Percentiles rank a stretch among this genome's conserved stretches.
phyloP scores from a whole-genome alignment of 305 asterid species.

The Coffea humblotiana region DNA sequence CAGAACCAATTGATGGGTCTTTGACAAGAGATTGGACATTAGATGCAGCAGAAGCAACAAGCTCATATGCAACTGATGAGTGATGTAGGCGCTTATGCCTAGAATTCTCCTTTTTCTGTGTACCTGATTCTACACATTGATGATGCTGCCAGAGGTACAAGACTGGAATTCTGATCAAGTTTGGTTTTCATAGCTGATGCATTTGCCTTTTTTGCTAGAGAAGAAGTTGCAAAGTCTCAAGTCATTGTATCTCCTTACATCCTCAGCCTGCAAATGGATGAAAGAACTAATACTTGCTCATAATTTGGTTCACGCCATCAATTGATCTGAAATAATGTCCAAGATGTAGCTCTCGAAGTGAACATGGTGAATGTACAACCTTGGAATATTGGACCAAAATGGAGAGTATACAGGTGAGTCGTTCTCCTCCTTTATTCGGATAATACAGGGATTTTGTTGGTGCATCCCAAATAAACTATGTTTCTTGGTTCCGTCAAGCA shows the following conservation, averaged over 20 bases:
- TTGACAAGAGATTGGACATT: slow-evolving; percentile 57
- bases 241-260: slow-evolving; percentile 61
- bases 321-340: neutral
- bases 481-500: neutral
- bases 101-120: slow-evolving; percentile 14
- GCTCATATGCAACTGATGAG: slow-evolving; percentile 61
- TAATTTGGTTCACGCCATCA: no score
- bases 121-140: neutral
- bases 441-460: neutral
- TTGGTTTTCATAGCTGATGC: slow-evolving; percentile 46
- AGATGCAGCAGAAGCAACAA: slow-evolving; percentile 79
- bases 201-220: slow-evolving; percentile 65
- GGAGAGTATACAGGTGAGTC: neutral
- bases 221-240: slow-evolving; percentile 73
- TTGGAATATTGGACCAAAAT: neutral
- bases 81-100: slow-evolving; percentile 28
- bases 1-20: slow-evolving; percentile 32
- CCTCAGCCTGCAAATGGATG: no score
- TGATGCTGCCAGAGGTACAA: slow-evolving; percentile 17
- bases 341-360: neutral
- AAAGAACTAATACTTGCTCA: no score
- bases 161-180: slow-evolving; percentile 39
- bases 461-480: neutral
- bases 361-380: neutral
- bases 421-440: neutral